Evolutionary conservation across 192 early-diverging fungal genomes (phyloP), one percentile per base, ranked within the genome.

Genomic region (Coemansia sp.): DNA sequence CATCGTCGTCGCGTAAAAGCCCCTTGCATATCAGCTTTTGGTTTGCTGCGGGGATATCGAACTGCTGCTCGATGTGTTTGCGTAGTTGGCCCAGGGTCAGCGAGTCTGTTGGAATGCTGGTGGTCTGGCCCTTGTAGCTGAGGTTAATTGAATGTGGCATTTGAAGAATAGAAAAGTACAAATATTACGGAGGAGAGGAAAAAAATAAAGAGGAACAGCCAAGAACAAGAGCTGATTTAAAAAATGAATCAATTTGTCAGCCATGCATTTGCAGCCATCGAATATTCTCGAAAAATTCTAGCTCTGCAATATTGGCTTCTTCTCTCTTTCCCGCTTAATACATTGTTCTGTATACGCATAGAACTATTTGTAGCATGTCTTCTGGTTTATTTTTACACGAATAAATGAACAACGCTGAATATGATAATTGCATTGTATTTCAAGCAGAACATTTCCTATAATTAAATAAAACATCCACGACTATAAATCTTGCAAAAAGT

Each of bases 1-100:
- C 30, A 1, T 4, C 3, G 21, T 24, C 19, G 18, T 49, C 54
- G 35, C 23, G 19, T 11, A 58, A 11, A 9, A 77, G 21, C n/a
- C 75, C 69, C 16, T 45, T 48, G 35, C 56, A 49, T 19, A 78
- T 53, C 49, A 78, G 56, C 45, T 43, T 64, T 18, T 78, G 75
- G 25, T 61, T 40, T 1, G 21, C n/a, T 9, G 75, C 54, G 38
- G 51, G 65, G 7, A 78, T 52, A 23, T 51, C 65, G 55, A 64
- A 71, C 50, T 47, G 25, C 29, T 62, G 38, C 6, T 49, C 60
- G n/a, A 78, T 56, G 12, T 42, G 27, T 2, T n/a, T 23, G 2
- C 62, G 64, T 49, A 78, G 58, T 53, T 71, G 57, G 6, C 58
- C 65, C 25, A 77, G 33, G 9, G 75, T 77, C 29, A 30, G 33